phyloP scores from a whole-genome alignment of 306 rosid genomes.

The Cucumis hystrix region DNA sequence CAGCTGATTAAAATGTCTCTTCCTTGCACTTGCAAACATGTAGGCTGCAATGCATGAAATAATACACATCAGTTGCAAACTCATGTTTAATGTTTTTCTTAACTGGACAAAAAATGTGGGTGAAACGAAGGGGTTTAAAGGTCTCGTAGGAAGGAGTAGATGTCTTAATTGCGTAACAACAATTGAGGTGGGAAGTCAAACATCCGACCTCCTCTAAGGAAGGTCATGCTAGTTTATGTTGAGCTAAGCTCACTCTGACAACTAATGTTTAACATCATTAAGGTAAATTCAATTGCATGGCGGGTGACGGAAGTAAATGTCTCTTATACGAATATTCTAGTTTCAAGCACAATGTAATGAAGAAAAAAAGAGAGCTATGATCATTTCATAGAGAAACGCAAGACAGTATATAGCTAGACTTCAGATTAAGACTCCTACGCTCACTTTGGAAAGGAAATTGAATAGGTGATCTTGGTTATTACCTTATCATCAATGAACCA shows the following conservation, averaged over 20 bases:
- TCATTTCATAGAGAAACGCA: neutral
- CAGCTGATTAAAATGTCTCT: slow-evolving; percentile 23
- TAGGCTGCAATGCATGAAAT: slow-evolving; percentile 37
- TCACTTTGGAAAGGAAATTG: neutral
- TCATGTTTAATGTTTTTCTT: neutral
- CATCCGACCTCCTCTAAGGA: too few relatives aligned
- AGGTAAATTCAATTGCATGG: neutral
- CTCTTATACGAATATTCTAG: neutral
- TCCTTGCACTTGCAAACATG: slow-evolving; percentile 44
- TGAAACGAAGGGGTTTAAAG: neutral
- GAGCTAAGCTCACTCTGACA: neutral
- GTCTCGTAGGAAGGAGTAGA: neutral
- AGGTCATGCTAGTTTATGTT: too few relatives aligned
- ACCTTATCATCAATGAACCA: neutral
- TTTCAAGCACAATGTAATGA: neutral
- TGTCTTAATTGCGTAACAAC: neutral
- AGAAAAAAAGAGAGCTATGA: neutral
- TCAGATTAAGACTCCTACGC: neutral
- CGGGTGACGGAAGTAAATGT: neutral
- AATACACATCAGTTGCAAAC: slow-evolving; percentile 14
- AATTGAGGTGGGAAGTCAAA: too few relatives aligned
- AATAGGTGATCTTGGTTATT: neutral
- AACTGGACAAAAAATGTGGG: neutral
- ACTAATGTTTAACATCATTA: neutral
- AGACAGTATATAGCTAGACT: neutral